Evolutionary conservation across 1,284 basidiomycete species (phyloP).

Genomic region (Pterulicium gracile): DNA sequence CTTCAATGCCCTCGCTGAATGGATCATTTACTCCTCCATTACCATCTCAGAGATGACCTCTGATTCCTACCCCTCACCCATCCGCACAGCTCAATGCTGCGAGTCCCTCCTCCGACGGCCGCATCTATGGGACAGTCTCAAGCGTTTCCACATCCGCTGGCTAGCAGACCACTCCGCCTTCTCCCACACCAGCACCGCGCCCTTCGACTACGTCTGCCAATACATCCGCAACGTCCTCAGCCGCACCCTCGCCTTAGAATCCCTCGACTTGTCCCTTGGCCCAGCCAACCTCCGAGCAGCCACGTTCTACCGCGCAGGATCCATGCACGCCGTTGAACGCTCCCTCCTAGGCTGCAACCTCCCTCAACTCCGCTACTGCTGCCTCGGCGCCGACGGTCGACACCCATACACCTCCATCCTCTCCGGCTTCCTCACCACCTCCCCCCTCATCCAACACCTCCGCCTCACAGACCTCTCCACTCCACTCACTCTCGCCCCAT

Average conservation of each 20-base stretch:
- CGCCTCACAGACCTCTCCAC: slow-evolving; percentile 37
- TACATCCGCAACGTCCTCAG: slow-evolving; percentile 26
- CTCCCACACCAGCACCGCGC: slow-evolving; percentile 14
- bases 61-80: slow-evolving; percentile 28
- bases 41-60: slow-evolving; percentile 35
- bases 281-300: slow-evolving; percentile 25
- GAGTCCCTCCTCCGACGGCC: slow-evolving; percentile 33
- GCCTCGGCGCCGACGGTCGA: slow-evolving; percentile 36
- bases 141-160: slow-evolving; percentile 44
- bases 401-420: slow-evolving; percentile 30
- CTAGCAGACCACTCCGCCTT: slow-evolving; percentile 22
- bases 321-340: slow-evolving; percentile 28
- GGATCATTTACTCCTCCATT: slow-evolving; percentile 43
- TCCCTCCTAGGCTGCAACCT: slow-evolving; percentile 24
- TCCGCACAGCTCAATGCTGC: slow-evolving; percentile 38
- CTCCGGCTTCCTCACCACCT: slow-evolving; percentile 30
- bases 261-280: slow-evolving; percentile 45
- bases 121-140: slow-evolving; percentile 33
- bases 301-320: slow-evolving; percentile 16
- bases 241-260: slow-evolving; percentile 32
- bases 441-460: slow-evolving; percentile 34
- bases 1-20: slow-evolving; percentile 46
- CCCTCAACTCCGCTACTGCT: slow-evolving; percentile 34
- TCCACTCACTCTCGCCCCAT: slow-evolving; percentile 23
- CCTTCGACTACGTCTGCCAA: slow-evolving; percentile 21